Base-by-base conservation (phyloP, 2,329 filamentous ascomycete genomes). In the Diaporthe australafricana region DNA sequence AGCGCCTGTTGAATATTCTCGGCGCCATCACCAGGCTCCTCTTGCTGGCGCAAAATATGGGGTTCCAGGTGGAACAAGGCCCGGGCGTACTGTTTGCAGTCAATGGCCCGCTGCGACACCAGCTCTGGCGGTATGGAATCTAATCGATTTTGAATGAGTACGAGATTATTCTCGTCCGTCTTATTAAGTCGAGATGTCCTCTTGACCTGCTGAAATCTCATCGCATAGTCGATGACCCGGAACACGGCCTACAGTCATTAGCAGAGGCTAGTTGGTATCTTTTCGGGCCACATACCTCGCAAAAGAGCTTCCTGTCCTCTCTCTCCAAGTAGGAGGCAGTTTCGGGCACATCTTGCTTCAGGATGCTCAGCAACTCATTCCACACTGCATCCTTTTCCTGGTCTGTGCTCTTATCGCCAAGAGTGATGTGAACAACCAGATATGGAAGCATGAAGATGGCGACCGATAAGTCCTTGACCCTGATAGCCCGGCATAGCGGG, bases 51-150 rank as follows among this genome's bases (percentile, higher is more conserved):
- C 79, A 75, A 72, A 25, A 80, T 76, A 55, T 98, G 93, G 76
- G 97, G 94, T 81, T 99, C 96, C 85, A 97, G 93, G 79, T 98
- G 94, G 78, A 98, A 98, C 22, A 99, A 85, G 1, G 97, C 96
- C 65, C 96, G 90, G 9, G 96, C 92, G 79, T 96, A 98, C 11
- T 97, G 96, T 72, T 94, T 94, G 82, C 96, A 98, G 78, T 98
- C 94, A n/a, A 98, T 90, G 12, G 96, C 95, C 75, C 96, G 90
- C 75, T 91, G 89, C 8, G 96, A 95, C 25, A 90, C 86, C 25
- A 98, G 82, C 63, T 98, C 89, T 0, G 88, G 86, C 70, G 97
- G 93, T 5, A 98, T 93, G 12, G 88, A 83, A 69, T 86, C 83
- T 22, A 93, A 80, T 17, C 88, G 82, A 9, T 76, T 85, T 80